Evolutionary conservation across 352 stramenopile genomes (phyloP).

Genomic region (Globisporangium canariense): DNA sequence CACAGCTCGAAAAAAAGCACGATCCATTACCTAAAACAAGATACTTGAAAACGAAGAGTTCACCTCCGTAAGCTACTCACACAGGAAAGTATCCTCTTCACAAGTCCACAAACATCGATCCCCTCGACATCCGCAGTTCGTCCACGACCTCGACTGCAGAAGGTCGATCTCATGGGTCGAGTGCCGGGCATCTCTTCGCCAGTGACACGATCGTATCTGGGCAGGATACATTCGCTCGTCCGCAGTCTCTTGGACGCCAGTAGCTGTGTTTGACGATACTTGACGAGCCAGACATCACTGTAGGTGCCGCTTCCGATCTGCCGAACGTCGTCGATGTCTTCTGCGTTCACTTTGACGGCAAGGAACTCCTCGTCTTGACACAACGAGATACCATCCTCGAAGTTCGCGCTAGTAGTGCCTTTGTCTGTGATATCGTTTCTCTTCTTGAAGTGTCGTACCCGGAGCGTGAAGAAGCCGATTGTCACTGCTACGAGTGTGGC

Average conservation of each 20-base stretch:
- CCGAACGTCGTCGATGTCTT: conserved; percentile 9
- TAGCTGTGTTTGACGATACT: conserved; percentile 5
- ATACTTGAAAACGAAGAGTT: too few relatives aligned
- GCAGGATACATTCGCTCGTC: neutral
- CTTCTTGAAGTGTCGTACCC: neutral
- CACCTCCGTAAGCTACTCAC: too few relatives aligned
- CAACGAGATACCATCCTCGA: neutral
- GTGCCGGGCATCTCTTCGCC: neutral
- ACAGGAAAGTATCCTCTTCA: neutral
- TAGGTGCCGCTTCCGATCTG: conserved; percentile 1
- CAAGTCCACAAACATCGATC: neutral
- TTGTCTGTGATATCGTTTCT: neutral
- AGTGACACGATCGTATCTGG: neutral
- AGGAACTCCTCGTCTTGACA: conserved; percentile 16
- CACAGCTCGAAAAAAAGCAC: too few relatives aligned
- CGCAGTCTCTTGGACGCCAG: neutral
- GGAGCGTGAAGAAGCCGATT: neutral
- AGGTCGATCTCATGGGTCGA: neutral
- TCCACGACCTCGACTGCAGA: neutral
- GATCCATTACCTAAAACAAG: too few relatives aligned
- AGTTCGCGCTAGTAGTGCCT: neutral
- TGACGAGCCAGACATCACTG: conserved; percentile 15
- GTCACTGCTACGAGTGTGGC: neutral
- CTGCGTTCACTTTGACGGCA: conserved; percentile 23
- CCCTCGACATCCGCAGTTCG: neutral